Conservation (phyloP, 129 eudicot species). For the Escallonia herrerae region DNA sequence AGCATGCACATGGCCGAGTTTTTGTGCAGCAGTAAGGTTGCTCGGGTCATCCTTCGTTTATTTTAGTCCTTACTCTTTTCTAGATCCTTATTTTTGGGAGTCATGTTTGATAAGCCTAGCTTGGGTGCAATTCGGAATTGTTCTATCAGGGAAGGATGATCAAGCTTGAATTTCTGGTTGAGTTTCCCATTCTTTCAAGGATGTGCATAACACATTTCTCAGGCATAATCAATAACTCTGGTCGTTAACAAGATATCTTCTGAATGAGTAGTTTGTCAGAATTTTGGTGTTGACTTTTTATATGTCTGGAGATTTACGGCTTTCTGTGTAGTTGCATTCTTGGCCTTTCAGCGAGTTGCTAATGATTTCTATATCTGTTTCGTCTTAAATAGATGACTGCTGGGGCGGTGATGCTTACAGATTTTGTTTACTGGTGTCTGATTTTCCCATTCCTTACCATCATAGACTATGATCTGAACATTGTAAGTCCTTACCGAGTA, state of each 20-base stretch:
- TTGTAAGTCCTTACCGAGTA: slow-evolving; percentile 39
- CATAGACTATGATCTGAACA: slow-evolving; percentile 46
- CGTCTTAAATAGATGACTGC: slow-evolving; percentile 54
- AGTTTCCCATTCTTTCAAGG: too few species aligned
- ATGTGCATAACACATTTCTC: too few species aligned
- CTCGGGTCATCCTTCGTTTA: neutral
- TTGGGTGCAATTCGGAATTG: too few species aligned
- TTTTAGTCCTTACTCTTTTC: neutral
- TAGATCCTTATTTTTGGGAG: neutral
- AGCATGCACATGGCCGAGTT: too few species aligned
- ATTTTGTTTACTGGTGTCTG: slow-evolving; percentile 63
- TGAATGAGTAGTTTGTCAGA: too few species aligned
- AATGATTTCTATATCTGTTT: slow-evolving; percentile 9
- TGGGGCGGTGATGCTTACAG: slow-evolving; percentile 81
- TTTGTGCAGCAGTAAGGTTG: too few species aligned
- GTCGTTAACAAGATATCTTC: neutral
- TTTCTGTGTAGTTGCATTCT: neutral
- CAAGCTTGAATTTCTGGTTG: neutral
- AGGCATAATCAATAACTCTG: neutral
- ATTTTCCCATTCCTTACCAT: slow-evolving; percentile 68
- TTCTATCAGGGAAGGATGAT: neutral
- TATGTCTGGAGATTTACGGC: neutral
- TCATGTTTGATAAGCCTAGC: too few species aligned
- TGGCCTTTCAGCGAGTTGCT: neutral
- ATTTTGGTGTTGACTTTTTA: neutral